A percentile compares a stretch with the other conserved stretches of the same genome.
Conservation (phyloP, 805 yeast genomes). For the Candida anglica region DNA sequence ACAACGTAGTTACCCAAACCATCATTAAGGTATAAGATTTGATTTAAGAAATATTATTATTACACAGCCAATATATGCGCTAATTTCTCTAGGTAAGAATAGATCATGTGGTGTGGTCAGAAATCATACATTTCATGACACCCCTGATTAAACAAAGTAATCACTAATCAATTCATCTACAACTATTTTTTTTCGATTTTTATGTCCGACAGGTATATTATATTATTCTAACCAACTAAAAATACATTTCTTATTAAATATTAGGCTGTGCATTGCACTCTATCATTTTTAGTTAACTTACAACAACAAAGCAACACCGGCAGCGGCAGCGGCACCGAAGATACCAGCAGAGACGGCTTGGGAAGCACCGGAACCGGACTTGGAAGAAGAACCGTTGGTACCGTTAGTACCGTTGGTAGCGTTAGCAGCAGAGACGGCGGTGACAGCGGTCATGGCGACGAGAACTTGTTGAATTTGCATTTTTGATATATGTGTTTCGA, state of each 20-base stretch:
- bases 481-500: slow-evolving; percentile 15
- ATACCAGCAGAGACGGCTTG: slow-evolving; percentile 67
- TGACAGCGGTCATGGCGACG: slow-evolving; percentile 65
- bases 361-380: slow-evolving; percentile 44
- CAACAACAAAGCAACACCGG: slow-evolving; percentile 61
- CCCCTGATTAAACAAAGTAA: too few relatives aligned
- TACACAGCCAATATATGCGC: too few relatives aligned
- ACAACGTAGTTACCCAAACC: too few relatives aligned
- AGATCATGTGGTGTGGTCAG: too few relatives aligned
- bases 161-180: too few relatives aligned
- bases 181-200: too few relatives aligned
- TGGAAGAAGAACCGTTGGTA: slow-evolving; percentile 36
- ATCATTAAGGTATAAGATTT: too few relatives aligned
- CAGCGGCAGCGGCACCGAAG: slow-evolving; percentile 81
- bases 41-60: too few relatives aligned
- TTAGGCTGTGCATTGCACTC: slow-evolving; percentile 2
- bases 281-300: slow-evolving; percentile 11
- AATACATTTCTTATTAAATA: slow-evolving; percentile 4
- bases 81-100: too few relatives aligned
- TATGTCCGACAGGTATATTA: slow-evolving; percentile 2
- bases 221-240: slow-evolving; percentile 4
- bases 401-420: slow-evolving; percentile 36
- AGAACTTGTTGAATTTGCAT: slow-evolving; percentile 74
- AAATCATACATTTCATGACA: too few relatives aligned
- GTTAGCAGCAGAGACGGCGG: slow-evolving; percentile 65